phyloP scores from a whole-genome alignment of 768 basidiomycete genomes.

The Suillus sp. region DNA sequence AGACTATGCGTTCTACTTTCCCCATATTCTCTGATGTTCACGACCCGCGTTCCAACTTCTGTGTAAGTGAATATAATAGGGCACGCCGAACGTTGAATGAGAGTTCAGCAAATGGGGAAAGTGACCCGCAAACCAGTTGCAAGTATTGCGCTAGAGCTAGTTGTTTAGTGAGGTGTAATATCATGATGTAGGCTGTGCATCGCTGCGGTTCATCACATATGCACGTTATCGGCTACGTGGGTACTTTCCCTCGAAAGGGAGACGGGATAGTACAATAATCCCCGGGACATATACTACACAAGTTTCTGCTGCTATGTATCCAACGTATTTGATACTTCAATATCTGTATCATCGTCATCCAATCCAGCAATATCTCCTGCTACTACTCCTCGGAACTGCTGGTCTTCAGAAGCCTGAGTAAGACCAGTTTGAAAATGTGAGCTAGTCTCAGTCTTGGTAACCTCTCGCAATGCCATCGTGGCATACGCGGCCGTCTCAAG shows the following conservation, averaged over 20 bases:
- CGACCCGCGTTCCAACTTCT: not conserved
- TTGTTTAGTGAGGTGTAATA: not conserved
- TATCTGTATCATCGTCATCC: constrained; percentile 22
- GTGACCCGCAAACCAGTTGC: constrained; percentile 2
- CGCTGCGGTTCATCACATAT: not conserved
- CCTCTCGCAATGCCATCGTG: constrained; percentile 95
- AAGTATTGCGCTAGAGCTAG: not conserved
- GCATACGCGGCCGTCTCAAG: constrained; percentile 94
- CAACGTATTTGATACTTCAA: constrained; percentile 1
- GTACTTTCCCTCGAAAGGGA: not conserved
- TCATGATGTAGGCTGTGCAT: not conserved
- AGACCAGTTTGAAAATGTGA: constrained; percentile 85
- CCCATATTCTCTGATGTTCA: constrained; percentile 43
- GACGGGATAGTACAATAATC: not conserved
- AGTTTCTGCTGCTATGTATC: not conserved
- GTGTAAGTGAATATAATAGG: not conserved
- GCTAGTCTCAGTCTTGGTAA: constrained; percentile 95
- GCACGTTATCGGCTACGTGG: not conserved
- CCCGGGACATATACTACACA: not conserved
- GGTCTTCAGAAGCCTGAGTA: constrained; percentile 79
- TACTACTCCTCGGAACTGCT: constrained; percentile 66
- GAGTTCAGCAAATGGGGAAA: not conserved
- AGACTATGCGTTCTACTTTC: constrained; percentile 80
- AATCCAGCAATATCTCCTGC: constrained; percentile 29
- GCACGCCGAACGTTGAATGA: not conserved